A percentile compares a stretch with the other conserved stretches of the same genome.
Conservation (phyloP, 495 filamentous ascomycete genomes). For the Aspergillus sparsus region DNA sequence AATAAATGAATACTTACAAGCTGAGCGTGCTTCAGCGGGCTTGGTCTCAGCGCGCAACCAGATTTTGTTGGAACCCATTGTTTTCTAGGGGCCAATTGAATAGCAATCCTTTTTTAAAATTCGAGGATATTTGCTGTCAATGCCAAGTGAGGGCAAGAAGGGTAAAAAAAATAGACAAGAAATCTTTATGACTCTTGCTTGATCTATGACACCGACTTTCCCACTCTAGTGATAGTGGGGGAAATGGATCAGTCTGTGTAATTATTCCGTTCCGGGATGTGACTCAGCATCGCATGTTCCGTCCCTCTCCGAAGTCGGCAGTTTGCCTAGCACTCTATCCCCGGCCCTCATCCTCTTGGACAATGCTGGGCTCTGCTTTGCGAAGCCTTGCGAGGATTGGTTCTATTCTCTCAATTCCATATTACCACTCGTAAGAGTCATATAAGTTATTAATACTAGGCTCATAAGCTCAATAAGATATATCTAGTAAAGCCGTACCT, state of each 20-base stretch:
- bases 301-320: slow-evolving; percentile 25
- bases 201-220: slow-evolving; percentile 38
- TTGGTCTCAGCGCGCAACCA: slow-evolving; percentile 53
- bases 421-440: not conserved
- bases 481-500: not conserved
- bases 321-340: not conserved
- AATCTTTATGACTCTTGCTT: slow-evolving; percentile 8
- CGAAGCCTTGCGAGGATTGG: not conserved
- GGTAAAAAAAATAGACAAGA: slow-evolving; percentile 7
- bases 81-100: slow-evolving; percentile 20
- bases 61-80: slow-evolving; percentile 49
- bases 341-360: not conserved
- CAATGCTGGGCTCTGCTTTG: not conserved
- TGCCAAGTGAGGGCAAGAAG: slow-evolving; percentile 14
- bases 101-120: not conserved
- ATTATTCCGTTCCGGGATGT: slow-evolving; percentile 43
- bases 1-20: slow-evolving; percentile 35
- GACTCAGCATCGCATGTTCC: slow-evolving; percentile 33
- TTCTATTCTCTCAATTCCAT: no score
- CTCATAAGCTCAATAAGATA: not conserved
- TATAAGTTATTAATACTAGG: not conserved
- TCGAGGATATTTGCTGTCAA: not conserved
- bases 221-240: slow-evolving; percentile 37
- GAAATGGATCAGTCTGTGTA: slow-evolving; percentile 6
- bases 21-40: slow-evolving; percentile 51